Evolutionary conservation across 257 asterid species (phyloP), one percentile per base, ranked within the genome.

Genomic region (Forsythia suspensa): DNA sequence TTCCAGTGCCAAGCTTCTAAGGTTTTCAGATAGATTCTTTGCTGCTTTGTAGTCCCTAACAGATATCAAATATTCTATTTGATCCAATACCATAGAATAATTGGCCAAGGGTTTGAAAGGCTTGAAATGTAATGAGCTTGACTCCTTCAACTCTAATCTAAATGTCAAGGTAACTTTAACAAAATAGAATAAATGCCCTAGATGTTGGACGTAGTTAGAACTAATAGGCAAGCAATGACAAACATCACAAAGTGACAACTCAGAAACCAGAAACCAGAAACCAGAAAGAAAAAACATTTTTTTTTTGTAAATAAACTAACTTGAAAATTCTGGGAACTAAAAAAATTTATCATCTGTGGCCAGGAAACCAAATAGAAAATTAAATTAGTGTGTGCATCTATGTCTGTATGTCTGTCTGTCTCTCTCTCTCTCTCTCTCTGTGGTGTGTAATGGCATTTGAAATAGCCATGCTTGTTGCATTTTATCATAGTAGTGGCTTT

Each of bases 51-150:
- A 87, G 77, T 96, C 92, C 78, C 76, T 69, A 36, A 80, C 46
- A 29, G 97, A 82, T 76, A 92, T 77, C 78, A 94, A 87, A 67
- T 86, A 85, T 76, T 94, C 98, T 51, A 94, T 90, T 80, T 81
- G 89, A 77, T 87, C 89, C 90, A 96, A 82, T 51, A 80, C 81
- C 46, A 76, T 77, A 71, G 81, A 70, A 81, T 89, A 86, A 84
- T 84, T 85, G 57, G 82, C 88, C 89, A 96, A 75, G 16, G 97
- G 97, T 71, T 87, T 90, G 88, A 92, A 96, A 85, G 97, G 97
- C 91, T 92, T 91, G 95, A 94, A 92, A 67, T 77, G 43, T 76
- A 96, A 73, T 16, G 97, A 88, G 73, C 79, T 80, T 10, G 92
- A 81, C 84, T 90, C 88, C 90, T 96, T 96, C 74, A 92, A 74